phyloP scores from a whole-genome alignment of 2,329 filamentous ascomycete species.

The Calcarisporium arbuscula region DNA sequence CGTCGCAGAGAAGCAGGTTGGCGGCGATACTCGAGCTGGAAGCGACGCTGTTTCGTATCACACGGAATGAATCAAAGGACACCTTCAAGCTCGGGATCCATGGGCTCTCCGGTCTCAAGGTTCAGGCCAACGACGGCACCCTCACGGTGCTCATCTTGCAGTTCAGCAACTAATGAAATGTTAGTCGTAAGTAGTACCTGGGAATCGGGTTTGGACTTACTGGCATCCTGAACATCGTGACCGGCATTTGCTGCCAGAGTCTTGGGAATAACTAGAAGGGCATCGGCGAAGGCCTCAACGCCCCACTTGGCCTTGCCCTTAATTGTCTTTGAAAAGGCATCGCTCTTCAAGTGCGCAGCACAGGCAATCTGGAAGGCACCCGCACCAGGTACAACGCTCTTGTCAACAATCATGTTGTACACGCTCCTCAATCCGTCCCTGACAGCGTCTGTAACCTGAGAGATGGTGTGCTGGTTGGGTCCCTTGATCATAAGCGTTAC shows the following conservation, averaged over 20 bases:
- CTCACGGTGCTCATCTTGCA: constrained; percentile 81
- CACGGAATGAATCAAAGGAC: constrained; percentile 95
- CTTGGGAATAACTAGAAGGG: constrained; percentile 92
- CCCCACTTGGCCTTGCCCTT: constrained; percentile 98
- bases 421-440: constrained; percentile 91
- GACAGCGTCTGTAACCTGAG: constrained; percentile 93
- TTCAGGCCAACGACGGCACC: constrained; percentile 84
- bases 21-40: constrained; percentile 93
- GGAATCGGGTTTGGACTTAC: constrained; percentile 46
- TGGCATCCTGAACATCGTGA: constrained; percentile 91
- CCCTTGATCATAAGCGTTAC: constrained; percentile 98
- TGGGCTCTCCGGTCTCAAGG: constrained; percentile 78
- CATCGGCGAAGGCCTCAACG: constrained; percentile 90
- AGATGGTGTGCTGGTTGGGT: constrained; percentile 92
- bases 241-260: constrained; percentile 93
- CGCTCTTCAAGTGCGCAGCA: constrained; percentile 78
- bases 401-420: constrained; percentile 99
- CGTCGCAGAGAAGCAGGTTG: constrained; percentile 91
- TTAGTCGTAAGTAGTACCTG: constrained; percentile 13
- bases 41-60: constrained; percentile 86
- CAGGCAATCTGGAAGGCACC: constrained; percentile 96
- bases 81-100: constrained; percentile 89
- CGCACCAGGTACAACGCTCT: constrained; percentile 87
- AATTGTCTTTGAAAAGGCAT: constrained; percentile 79
- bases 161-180: constrained; percentile 58